Evolutionary conservation across 106 monocot species (phyloP), one percentile per base, ranked within the genome.

Genomic region (Dactylorhiza incarnata): DNA sequence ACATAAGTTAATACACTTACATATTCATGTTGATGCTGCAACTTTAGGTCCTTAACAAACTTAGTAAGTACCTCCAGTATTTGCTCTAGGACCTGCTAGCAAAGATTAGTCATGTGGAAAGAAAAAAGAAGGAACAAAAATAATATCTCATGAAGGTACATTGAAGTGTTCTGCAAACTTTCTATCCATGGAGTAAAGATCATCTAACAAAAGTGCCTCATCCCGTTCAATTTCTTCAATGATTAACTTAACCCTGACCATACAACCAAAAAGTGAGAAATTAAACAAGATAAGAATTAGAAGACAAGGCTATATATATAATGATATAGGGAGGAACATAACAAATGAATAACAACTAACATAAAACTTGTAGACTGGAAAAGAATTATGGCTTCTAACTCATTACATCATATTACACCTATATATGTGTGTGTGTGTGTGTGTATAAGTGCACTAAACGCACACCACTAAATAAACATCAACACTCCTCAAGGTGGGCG

Each of bases 131-230:
- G 52, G 52, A 74, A 44, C 14, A 23, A 62, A 77, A 73, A 56
- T 25, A 48, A 25, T 19, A n/a, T 58, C 51, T 72, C 68, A 50
- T 51, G 62, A 50, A 72, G 24, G 16, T 92, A 94, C 99, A 87
- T 86, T 90, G 70, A 89, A 99, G 76, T 99, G 94, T 82, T 99
- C 99, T 56, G 87, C 82, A 85, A 99, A 99, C 82, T 99, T 99
- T 73, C 99, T 89, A 68, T 99, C 91, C 94, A 94, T 94, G 25
- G 91, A 99, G 84, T 91, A 89, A 20, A 94, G 87, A 85, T 99
- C 99, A 15, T 92, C 91, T 5, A 89, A 84, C 76, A 99, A 79
- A 79, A 83, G 59, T 51, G 85, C 84, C 76, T 99, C 99, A 83
- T 94, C 94, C 76, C 77, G 86, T 79, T 99, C 99, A 82, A 94